phyloP scores from a whole-genome alignment of 192 early-diverging fungal species.

The Kappamyces sp. region DNA sequence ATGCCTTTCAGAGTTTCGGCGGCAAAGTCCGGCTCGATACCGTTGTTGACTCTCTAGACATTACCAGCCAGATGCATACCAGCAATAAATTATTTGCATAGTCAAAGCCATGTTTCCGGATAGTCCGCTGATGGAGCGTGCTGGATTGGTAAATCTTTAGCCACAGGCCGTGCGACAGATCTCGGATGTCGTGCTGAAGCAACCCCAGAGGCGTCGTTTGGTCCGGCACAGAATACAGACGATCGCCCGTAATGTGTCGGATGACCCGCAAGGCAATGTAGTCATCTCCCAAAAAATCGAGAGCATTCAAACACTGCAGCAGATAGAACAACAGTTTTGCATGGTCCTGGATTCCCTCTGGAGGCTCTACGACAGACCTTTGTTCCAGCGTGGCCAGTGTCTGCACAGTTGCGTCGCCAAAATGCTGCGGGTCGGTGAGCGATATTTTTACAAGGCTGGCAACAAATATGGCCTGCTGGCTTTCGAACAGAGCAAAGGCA shows the following conservation, averaged over 20 bases:
- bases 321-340: conserved; percentile 9
- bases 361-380: background rate
- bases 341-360: background rate
- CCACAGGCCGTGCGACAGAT: background rate
- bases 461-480: background rate
- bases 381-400: too few relatives aligned
- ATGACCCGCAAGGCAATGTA: background rate
- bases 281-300: conserved; percentile 14
- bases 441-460: conserved; percentile 7
- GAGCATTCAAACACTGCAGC: background rate
- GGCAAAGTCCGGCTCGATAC: conserved; percentile 2
- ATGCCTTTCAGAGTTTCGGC: conserved; percentile 6
- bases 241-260: background rate
- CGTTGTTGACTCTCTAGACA: background rate
- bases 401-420: background rate
- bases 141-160: conserved; percentile 3
- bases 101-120: background rate
- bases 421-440: background rate
- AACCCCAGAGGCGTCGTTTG: background rate
- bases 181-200: background rate
- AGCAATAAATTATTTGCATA: background rate
- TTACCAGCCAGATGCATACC: conserved; percentile 1
- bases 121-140: conserved; percentile 3
- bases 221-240: background rate
- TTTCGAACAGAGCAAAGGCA: conserved; percentile 5